Conservation (phyloP, 306 rosid genomes). For the Abrus pulchellus region DNA sequence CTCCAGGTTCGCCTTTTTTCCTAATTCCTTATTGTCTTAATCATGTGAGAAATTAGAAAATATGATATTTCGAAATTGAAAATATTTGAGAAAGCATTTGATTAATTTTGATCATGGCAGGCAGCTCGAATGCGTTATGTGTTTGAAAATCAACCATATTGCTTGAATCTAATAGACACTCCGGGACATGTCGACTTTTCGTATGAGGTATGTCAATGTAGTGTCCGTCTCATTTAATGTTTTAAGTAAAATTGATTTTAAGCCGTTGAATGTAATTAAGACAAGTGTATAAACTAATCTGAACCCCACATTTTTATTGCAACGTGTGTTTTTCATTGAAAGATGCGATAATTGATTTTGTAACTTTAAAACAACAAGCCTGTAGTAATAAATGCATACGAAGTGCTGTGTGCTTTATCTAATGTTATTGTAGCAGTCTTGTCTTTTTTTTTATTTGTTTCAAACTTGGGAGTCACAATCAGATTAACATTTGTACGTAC, state of each 20-base stretch:
- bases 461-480: conserved; percentile 21
- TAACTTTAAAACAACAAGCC: too few species aligned
- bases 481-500: conserved; percentile 20
- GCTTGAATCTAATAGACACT: conserved; percentile 93
- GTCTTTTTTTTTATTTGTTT: conserved; percentile 2
- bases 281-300: too few species aligned
- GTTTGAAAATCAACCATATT: conserved; percentile 66
- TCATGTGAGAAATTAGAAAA: conserved; percentile 19
- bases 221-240: background rate
- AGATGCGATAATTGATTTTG: too few species aligned
- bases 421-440: conserved; percentile 6
- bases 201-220: conserved; percentile 71
- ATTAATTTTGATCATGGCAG: conserved; percentile 57
- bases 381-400: background rate
- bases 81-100: conserved; percentile 39
- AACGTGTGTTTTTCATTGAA: too few species aligned
- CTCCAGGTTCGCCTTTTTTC: conserved; percentile 61
- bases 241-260: too few species aligned
- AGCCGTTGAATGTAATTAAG: too few species aligned
- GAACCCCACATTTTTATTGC: too few species aligned
- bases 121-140: conserved; percentile 93
- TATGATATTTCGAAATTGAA: conserved; percentile 2
- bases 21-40: conserved; percentile 9
- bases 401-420: conserved; percentile 13
- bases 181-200: conserved; percentile 99